phyloP scores from a whole-genome alignment of 257 asterid species.

The Capsicum pubescens region DNA sequence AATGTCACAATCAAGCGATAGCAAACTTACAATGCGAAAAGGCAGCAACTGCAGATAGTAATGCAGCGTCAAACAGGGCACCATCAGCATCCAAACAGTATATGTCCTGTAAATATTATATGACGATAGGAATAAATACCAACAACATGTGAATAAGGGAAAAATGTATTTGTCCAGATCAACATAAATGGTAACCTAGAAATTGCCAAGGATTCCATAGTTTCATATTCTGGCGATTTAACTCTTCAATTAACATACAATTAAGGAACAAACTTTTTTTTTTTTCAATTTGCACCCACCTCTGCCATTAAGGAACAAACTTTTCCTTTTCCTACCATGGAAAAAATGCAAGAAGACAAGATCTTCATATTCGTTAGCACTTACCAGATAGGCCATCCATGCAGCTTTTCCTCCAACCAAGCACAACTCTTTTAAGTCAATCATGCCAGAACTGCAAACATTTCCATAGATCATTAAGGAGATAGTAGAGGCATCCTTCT shows the following conservation, averaged over 20 bases:
- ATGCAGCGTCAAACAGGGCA: conserved; percentile 87
- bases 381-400: conserved; percentile 98
- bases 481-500: not conserved
- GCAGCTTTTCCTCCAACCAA: conserved; percentile 94
- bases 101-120: conserved; percentile 62
- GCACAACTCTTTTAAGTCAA: conserved; percentile 77
- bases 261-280: not conserved
- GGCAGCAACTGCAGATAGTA: conserved; percentile 91
- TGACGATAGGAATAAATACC: not conserved
- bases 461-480: conserved; percentile 24
- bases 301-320: not conserved
- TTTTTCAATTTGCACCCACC: no score
- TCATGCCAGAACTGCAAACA: conserved; percentile 80
- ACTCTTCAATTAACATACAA: not conserved
- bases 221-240: not conserved
- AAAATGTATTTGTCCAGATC: not conserved
- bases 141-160: conserved; percentile 11
- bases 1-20: not conserved
- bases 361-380: conserved; percentile 56
- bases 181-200: not conserved
- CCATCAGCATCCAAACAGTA: conserved; percentile 98
- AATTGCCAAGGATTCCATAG: not conserved
- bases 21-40: conserved; percentile 74
- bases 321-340: not conserved
- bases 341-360: not conserved